Percentiles rank a stretch among this genome's conserved stretches.
Conservation (phyloP, 2,329 filamentous ascomycete species). For the Cladosporium austrohemisphaericum region DNA sequence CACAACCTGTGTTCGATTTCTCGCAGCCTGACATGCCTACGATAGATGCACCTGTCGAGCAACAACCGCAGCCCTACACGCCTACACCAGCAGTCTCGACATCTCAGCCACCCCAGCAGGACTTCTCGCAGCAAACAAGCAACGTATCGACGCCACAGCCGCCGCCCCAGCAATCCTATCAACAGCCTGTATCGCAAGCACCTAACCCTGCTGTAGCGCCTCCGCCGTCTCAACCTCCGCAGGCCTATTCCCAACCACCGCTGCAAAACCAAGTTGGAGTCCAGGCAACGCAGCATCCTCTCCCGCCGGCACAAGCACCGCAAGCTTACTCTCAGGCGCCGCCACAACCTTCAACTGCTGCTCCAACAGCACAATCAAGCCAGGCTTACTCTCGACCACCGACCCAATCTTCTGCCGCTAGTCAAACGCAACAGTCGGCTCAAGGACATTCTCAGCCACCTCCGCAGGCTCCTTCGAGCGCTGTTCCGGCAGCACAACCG, state of each 20-base stretch:
- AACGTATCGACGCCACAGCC: background rate
- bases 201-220: background rate
- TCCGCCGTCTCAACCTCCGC: background rate
- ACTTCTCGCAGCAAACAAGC: background rate
- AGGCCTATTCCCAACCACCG: background rate
- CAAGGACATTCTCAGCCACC: background rate
- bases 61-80: background rate
- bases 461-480: background rate
- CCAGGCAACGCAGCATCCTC: background rate
- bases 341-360: constrained; percentile 1
- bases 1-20: constrained; percentile 12
- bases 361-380: background rate
- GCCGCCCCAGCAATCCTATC: background rate
- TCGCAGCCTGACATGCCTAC: background rate
- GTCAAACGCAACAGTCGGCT: background rate
- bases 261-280: no score
- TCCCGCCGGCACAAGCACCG: background rate
- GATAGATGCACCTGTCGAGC: background rate
- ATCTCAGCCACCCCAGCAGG: constrained; percentile 2
- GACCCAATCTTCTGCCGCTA: background rate
- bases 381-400: background rate
- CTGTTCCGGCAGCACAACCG: background rate
- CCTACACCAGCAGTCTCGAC: background rate
- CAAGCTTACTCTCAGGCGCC: background rate
- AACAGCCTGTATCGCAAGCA: background rate